Conservation (phyloP, 768 basidiomycete genomes). For the Wakefieldia striispora region DNA sequence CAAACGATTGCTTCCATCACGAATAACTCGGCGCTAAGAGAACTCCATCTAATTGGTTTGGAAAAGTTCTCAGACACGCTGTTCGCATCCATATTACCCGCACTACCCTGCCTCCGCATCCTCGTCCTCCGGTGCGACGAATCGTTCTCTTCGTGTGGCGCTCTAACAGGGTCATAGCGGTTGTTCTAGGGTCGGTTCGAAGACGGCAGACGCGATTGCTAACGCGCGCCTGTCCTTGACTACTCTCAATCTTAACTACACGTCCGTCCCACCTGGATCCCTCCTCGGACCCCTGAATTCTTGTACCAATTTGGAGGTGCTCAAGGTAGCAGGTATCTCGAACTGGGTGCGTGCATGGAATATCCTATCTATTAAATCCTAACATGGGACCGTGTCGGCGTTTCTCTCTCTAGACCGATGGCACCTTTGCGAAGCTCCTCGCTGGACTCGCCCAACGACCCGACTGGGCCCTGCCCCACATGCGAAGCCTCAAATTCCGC, state of each 20-base stretch:
- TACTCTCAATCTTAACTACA: constrained; percentile 59
- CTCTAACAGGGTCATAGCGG: constrained; percentile 41
- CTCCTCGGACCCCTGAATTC: constrained; percentile 40
- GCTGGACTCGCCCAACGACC: constrained; percentile 16
- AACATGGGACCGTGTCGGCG: not conserved
- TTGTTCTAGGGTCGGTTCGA: constrained; percentile 53
- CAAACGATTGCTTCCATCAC: constrained; percentile 47
- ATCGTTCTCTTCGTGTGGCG: constrained; percentile 3
- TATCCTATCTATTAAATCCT: not conserved
- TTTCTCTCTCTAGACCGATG: constrained; percentile 50
- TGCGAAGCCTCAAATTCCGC: constrained; percentile 59
- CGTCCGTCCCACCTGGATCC: constrained; percentile 48
- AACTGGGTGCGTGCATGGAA: constrained; percentile 49
- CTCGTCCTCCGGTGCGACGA: constrained; percentile 53
- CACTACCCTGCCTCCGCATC: constrained; percentile 42
- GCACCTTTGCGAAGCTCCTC: constrained; percentile 48
- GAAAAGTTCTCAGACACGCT: constrained; percentile 48
- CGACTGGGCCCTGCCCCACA: constrained; percentile 34
- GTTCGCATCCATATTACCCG: constrained; percentile 50
- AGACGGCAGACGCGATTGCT: constrained; percentile 45
- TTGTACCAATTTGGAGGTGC: constrained; percentile 44
- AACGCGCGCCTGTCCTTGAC: constrained; percentile 42
- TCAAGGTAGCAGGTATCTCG: constrained; percentile 62
- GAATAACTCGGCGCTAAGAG: constrained; percentile 34
- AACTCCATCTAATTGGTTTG: constrained; percentile 52